Evolutionary conservation across 345 rosid genomes (phyloP), one percentile per base, ranked within the genome.

Genomic region (Brassica nigra): DNA sequence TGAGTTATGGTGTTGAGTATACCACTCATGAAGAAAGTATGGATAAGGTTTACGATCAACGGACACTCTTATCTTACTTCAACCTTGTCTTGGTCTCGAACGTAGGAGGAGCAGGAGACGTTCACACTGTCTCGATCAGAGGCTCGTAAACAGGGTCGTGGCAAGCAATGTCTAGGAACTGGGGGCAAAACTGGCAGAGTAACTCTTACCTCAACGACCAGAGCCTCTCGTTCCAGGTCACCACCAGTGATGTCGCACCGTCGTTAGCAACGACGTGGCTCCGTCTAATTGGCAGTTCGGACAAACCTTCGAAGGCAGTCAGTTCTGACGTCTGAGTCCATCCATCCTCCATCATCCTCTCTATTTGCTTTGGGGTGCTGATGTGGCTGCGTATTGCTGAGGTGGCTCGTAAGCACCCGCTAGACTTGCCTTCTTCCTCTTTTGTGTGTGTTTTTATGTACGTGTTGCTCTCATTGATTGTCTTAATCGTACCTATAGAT

Each of bases 171-270:
- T 95, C 99, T 8, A 86, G 99, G 73, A 95, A 95, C 49, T 95
- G 99, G 99, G 99, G 99, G 10, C 99, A 95, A 79, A 95, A 95
- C 80, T 95, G 99, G 99, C 99, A 95, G 78, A 95, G 99, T 86
- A 95, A 95, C 58, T 84, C 91, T 10, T 86, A 87, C 81, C 81
- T 95, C 44, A 89, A 95, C 42, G 97, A 89, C 39, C 99, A 92
- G 75, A 83, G 88, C 71, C 88, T 95, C 44, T 95, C 99, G 0
- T 91, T 95, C 63, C 97, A 95, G 33, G 95, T 95, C 52, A 95
- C 95, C 23, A 85, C 99, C 4, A 92, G 18, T 34, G 97, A 95
- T 62, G 99, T 1, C 84, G 83, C 58, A 95, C 94, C 2, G 47
- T 92, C 18, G 85, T 91, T 10, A 86, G 88, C 87, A 42, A 85